These are phyloP conservation scores for Globisporangium sylvaticum DNA, from an alignment of 352 stramenopile species.

Conservation along the genomic window DNA sequence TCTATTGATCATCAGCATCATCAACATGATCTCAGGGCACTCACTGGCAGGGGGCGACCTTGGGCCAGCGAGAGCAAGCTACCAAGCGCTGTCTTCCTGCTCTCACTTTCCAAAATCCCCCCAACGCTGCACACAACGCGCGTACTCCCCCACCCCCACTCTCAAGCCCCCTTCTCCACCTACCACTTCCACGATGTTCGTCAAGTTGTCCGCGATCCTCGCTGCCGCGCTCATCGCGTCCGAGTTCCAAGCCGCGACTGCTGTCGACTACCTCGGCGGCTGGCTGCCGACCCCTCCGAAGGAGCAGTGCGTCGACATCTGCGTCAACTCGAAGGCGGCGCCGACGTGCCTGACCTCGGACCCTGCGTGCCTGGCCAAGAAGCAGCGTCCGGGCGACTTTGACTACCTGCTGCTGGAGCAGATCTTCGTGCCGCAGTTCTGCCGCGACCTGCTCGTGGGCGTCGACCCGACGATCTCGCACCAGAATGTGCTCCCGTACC, in stretches of 20 bases:
- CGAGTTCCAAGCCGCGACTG: constrained; percentile 6
- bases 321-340: constrained; percentile 43
- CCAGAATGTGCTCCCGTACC: constrained; percentile 62
- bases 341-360: constrained; percentile 49
- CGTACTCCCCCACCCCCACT: not conserved
- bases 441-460: constrained; percentile 59
- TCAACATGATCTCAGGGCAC: not conserved
- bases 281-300: constrained; percentile 38
- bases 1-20: not conserved
- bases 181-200: not conserved
- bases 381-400: constrained; percentile 56
- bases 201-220: not conserved
- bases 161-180: not conserved
- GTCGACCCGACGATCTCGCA: constrained; percentile 72
- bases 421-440: constrained; percentile 75
- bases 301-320: constrained; percentile 72
- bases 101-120: constrained; percentile 7
- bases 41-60: too few relatives aligned
- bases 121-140: not conserved
- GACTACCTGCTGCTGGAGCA: constrained; percentile 77
- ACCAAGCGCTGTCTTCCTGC: not conserved
- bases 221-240: not conserved
- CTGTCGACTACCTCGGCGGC: constrained; percentile 52
- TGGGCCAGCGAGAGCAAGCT: not conserved
- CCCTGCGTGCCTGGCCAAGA: constrained; percentile 50